Conservation (phyloP, 441 rosid species). For the Mallotus repandus region DNA sequence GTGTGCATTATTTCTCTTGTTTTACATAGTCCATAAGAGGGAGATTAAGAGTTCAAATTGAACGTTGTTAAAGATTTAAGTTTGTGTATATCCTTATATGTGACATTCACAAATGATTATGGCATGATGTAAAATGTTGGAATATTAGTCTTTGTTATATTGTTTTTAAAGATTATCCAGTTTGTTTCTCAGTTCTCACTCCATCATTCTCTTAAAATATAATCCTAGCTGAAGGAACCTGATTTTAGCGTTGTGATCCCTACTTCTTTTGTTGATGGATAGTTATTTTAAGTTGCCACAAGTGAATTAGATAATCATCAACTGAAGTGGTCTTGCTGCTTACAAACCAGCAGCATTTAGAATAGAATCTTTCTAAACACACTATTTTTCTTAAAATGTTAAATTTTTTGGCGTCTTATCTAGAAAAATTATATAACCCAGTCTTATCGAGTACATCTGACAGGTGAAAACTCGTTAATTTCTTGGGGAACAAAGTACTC, state of each 20-base stretch:
- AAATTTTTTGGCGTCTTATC: not conserved
- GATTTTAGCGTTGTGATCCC: conserved; percentile 3
- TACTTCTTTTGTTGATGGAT: not conserved
- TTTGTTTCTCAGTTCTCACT: not conserved
- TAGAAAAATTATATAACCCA: not conserved
- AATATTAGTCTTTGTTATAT: not conserved
- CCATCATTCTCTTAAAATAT: not conserved
- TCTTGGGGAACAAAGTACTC: not conserved
- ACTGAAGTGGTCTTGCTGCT: not conserved
- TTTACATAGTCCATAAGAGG: not conserved
- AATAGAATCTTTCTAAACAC: not conserved
- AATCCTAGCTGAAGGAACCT: not conserved
- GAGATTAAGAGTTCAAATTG: not conserved
- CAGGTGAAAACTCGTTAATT: not conserved
- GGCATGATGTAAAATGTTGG: not conserved
- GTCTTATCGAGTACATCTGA: not conserved
- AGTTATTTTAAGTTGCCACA: not conserved
- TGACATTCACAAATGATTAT: not conserved
- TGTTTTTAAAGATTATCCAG: not conserved
- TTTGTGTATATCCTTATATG: not conserved
- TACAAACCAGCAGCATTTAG: not conserved
- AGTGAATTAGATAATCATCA: not conserved
- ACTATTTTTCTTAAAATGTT: not conserved
- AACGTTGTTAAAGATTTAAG: not conserved
- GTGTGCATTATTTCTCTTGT: not conserved